phyloP scores from a whole-genome alignment of 1,139 yeast genomes.

The Lodderomyces beijingensis region DNA sequence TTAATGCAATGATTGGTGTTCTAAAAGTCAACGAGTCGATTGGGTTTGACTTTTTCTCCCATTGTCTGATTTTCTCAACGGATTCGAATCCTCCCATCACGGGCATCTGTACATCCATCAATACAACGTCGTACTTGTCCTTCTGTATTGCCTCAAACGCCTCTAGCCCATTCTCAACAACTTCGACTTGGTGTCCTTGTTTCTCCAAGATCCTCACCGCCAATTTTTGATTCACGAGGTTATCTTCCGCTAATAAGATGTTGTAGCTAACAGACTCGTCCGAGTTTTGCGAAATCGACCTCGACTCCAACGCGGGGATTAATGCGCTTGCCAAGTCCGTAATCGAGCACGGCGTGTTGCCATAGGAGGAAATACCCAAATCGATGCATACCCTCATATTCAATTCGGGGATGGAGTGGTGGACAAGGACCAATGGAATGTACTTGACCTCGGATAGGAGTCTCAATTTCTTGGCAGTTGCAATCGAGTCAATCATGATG shows the following conservation, averaged over 20 bases:
- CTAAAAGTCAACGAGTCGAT: slow-evolving; percentile 60
- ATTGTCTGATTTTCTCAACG: slow-evolving; percentile 76
- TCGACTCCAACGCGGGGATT: slow-evolving; percentile 77
- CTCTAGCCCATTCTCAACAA: slow-evolving; percentile 80
- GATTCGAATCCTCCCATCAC: slow-evolving; percentile 95
- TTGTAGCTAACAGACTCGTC: slow-evolving; percentile 76
- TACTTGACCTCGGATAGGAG: slow-evolving; percentile 71
- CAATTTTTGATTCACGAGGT: slow-evolving; percentile 78
- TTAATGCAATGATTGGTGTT: slow-evolving; percentile 82
- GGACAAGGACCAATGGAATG: slow-evolving; percentile 73
- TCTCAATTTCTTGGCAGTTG: slow-evolving; percentile 66
- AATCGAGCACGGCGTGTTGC: slow-evolving; percentile 81
- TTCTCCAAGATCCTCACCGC: slow-evolving; percentile 81
- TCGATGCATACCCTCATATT: slow-evolving; percentile 80
- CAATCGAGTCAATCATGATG: slow-evolving; percentile 75
- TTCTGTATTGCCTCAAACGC: slow-evolving; percentile 75
- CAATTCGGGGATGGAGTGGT: slow-evolving; percentile 73
- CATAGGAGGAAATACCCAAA: slow-evolving; percentile 81
- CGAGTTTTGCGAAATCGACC: slow-evolving; percentile 74
- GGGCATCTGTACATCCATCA: slow-evolving; percentile 96
- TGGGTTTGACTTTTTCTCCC: slow-evolving; percentile 81
- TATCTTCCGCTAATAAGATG: slow-evolving; percentile 80
- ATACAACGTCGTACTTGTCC: slow-evolving; percentile 66
- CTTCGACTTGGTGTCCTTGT: slow-evolving; percentile 77
- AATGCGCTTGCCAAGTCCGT: slow-evolving; percentile 79